Percentiles rank a stretch among this genome's conserved stretches.
Conservation (phyloP, 2,329 filamentous ascomycete genomes). For the Calonectria ilicicola region DNA sequence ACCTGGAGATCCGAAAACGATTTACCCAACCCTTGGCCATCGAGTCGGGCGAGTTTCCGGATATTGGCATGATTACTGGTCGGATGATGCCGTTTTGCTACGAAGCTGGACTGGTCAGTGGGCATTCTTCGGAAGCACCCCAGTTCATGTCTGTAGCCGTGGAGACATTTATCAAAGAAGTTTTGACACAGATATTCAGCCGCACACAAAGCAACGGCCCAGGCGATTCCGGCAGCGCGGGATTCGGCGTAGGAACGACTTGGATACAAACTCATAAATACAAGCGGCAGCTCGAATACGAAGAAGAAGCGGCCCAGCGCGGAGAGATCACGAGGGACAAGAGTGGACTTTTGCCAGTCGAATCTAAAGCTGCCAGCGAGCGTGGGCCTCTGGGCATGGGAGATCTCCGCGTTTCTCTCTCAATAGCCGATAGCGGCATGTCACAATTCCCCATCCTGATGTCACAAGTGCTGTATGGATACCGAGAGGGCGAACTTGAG, state of each 20-base stretch:
- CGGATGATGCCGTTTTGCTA: constrained; percentile 78
- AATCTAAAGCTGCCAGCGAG: constrained; percentile 80
- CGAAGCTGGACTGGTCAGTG: constrained; percentile 71
- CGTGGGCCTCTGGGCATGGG: constrained; percentile 80
- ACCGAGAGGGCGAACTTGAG: constrained; percentile 82
- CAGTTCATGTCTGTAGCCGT: constrained; percentile 74
- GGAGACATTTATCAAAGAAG: constrained; percentile 76
- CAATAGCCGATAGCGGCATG: constrained; percentile 81
- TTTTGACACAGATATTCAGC: constrained; percentile 72
- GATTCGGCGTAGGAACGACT: constrained; percentile 73
- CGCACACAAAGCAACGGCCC: constrained; percentile 75
- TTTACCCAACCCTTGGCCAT: constrained; percentile 73
- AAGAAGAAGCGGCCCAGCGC: constrained; percentile 79
- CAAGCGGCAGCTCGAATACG: constrained; percentile 77
- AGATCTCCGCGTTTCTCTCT: constrained; percentile 81
- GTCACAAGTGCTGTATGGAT: constrained; percentile 76
- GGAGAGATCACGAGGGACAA: constrained; percentile 82
- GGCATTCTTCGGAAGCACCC: constrained; percentile 70
- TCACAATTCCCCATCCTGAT: constrained; percentile 82
- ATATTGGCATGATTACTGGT: constrained; percentile 71
- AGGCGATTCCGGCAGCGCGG: constrained; percentile 70
- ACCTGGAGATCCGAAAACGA: constrained; percentile 75
- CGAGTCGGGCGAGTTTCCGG: constrained; percentile 78
- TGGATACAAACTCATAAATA: constrained; percentile 87
- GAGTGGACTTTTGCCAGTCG: constrained; percentile 82